Evolutionary conservation across 2,329 filamentous ascomycete genomes (phyloP), one percentile per base, ranked within the genome.

Genomic region (Esteya vermicola): DNA sequence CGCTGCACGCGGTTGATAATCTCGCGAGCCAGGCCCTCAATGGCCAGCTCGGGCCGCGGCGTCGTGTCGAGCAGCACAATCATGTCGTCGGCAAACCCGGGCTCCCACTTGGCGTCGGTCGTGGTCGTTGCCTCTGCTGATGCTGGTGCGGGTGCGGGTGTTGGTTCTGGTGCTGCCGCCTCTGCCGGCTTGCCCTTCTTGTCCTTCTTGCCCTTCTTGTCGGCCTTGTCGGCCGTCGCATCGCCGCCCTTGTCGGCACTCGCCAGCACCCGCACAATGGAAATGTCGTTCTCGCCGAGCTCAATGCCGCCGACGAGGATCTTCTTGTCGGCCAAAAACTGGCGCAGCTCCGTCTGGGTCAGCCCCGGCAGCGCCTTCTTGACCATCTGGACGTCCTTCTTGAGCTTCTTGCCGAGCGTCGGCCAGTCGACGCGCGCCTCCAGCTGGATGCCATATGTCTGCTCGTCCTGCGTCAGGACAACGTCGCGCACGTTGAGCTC

Each of bases 1-100:
- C 84, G 75, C 63, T 98, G 91, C 19, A 98, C 82, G 31, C 89
- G 79, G 58, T 93, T 84, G 65, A 98, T 82, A 48, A 98, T 81
- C 60, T 96, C 91, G 52, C 91, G 74, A 2, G 84, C 89, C 40
- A 98, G 62, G 40, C 88, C 91, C 59, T 96, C 88, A 48, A 88
- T 76, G 35, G 81, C 82, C 27, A 98, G 68, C 54, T 94, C 86
- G 0, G 86, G 78, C 55, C 96, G 82, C 33, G 81, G 65, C 41
- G 75, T 74, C 7, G 70, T 70, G 55, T 89, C 82, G 14, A 98
- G 68, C 48, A 98, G 85, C 44, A 82, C 89, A 51, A 98, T 75
- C 35, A 95, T 83, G 50, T 95, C 85, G 45, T 50, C 43, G 27
- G 45, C 47, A 20, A 49, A 49, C 14, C 43, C 45, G 0, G 45